phyloP scores from a whole-genome alignment of 1,284 basidiomycete genomes.

The Schizophyllum amplum region DNA sequence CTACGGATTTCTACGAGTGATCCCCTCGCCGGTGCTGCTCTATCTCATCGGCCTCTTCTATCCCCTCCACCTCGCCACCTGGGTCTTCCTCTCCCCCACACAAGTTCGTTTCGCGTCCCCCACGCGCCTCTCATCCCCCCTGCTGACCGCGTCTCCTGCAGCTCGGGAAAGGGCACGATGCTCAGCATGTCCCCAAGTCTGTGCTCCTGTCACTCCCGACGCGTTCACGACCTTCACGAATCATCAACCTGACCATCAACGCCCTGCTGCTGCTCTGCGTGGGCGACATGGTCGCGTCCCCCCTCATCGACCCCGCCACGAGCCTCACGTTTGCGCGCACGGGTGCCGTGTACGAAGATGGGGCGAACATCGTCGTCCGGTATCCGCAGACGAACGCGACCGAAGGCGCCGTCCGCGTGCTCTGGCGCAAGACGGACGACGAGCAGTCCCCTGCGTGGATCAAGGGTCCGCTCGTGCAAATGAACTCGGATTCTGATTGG shows the following conservation, averaged over 20 bases:
- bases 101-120: conserved; percentile 1
- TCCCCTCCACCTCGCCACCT: conserved; percentile 6
- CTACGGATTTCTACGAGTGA: conserved; percentile 17
- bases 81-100: conserved; percentile 3
- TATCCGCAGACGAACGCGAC: conserved; percentile 35
- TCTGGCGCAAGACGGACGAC: conserved; percentile 31
- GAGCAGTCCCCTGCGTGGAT: conserved; percentile 32
- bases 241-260: conserved; percentile 41
- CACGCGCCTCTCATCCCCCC: conserved; percentile 1
- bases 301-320: conserved; percentile 43
- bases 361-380: conserved; percentile 54
- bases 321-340: conserved; percentile 57
- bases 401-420: conserved; percentile 28
- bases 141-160: neutral
- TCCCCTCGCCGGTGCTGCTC: conserved; percentile 5
- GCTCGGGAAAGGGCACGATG: conserved; percentile 1
- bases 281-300: conserved; percentile 42
- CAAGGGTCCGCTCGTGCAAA: conserved; percentile 40
- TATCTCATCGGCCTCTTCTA: conserved; percentile 3
- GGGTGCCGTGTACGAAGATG: conserved; percentile 59
- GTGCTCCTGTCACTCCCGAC: conserved; percentile 40
- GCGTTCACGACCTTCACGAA: conserved; percentile 26
- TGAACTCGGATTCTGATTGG: conserved; percentile 53
- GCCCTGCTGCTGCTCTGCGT: conserved; percentile 39
- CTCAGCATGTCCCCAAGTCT: conserved; percentile 17